phyloP scores from a whole-genome alignment of 768 basidiomycete genomes.

The Cystobasidiopsis lactophilus region DNA sequence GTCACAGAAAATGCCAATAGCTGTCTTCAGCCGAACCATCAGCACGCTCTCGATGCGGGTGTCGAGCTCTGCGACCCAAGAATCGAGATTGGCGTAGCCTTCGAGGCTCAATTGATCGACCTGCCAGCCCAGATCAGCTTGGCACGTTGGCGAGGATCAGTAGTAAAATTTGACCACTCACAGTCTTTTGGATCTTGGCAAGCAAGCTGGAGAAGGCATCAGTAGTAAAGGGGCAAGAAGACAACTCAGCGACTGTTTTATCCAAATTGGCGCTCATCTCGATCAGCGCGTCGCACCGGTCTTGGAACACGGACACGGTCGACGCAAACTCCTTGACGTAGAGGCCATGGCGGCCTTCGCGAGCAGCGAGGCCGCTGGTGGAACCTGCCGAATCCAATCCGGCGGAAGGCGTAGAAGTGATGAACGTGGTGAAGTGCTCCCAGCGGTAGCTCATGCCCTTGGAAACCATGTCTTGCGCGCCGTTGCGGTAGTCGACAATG shows the following conservation, averaged over 20 bases:
- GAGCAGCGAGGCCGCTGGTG: slow-evolving; percentile 38
- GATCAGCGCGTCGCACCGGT: slow-evolving; percentile 84
- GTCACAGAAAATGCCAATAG: slow-evolving; percentile 66
- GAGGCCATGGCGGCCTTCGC: slow-evolving; percentile 71
- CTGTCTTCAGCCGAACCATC: slow-evolving; percentile 45
- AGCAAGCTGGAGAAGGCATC: slow-evolving; percentile 65
- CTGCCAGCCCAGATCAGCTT: slow-evolving; percentile 25
- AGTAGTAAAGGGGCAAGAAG: slow-evolving; percentile 59
- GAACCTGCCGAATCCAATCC: slow-evolving; percentile 36
- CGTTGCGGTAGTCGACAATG: slow-evolving; percentile 80
- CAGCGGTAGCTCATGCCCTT: slow-evolving; percentile 87
- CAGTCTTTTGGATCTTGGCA: slow-evolving; percentile 58
- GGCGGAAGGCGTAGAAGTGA: slow-evolving; percentile 27
- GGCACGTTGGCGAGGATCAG: background rate
- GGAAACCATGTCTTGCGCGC: slow-evolving; percentile 76
- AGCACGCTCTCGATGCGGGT: slow-evolving; percentile 63
- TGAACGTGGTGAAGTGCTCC: slow-evolving; percentile 92
- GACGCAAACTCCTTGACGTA: slow-evolving; percentile 91
- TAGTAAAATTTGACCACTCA: too few relatives aligned
- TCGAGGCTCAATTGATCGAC: slow-evolving; percentile 88
- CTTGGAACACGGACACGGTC: slow-evolving; percentile 78
- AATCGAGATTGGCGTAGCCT: slow-evolving; percentile 80
- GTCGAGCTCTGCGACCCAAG: slow-evolving; percentile 66
- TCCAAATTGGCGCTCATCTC: slow-evolving; percentile 72
- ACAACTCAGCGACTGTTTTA: slow-evolving; percentile 63